Conservation (phyloP, 495 filamentous ascomycete species). For the Penicillium verhagenii region DNA sequence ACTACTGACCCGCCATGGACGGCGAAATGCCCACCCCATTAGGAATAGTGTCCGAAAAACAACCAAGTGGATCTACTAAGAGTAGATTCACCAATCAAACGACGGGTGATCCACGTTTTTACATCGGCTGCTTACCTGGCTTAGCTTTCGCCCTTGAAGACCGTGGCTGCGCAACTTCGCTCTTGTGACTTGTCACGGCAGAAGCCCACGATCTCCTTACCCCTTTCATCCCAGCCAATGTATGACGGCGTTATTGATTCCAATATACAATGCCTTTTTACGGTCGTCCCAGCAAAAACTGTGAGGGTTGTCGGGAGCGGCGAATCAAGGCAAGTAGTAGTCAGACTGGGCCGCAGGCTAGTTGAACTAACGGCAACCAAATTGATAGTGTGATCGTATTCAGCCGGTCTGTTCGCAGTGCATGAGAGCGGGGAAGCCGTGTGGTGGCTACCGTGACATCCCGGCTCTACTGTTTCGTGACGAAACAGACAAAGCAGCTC, state of each 20-base stretch:
- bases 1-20: not conserved
- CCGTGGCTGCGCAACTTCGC: not conserved
- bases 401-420: slow-evolving; percentile 26
- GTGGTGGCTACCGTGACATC: slow-evolving; percentile 26
- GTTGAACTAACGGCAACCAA: not conserved
- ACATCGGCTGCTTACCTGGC: not conserved
- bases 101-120: not conserved
- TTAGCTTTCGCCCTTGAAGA: not conserved
- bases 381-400: slow-evolving; percentile 22
- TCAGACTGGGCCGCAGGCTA: not conserved
- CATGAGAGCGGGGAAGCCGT: slow-evolving; percentile 21
- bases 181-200: not conserved
- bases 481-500: slow-evolving; percentile 24
- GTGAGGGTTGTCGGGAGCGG: slow-evolving; percentile 23
- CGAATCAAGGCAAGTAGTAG: slow-evolving; percentile 23
- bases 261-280: slow-evolving; percentile 20
- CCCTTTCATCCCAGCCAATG: slow-evolving; percentile 6
- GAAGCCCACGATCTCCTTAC: slow-evolving; percentile 14
- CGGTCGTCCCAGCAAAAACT: slow-evolving; percentile 23
- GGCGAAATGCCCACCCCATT: slow-evolving; percentile 12
- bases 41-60: slow-evolving; percentile 3
- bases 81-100: not conserved
- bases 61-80: not conserved
- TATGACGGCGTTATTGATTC: not conserved
- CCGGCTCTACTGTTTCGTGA: slow-evolving; percentile 20